These are phyloP conservation scores for Passiflora organensis DNA, from an alignment of 345 rosid genomes.

Conservation along the genomic window DNA sequence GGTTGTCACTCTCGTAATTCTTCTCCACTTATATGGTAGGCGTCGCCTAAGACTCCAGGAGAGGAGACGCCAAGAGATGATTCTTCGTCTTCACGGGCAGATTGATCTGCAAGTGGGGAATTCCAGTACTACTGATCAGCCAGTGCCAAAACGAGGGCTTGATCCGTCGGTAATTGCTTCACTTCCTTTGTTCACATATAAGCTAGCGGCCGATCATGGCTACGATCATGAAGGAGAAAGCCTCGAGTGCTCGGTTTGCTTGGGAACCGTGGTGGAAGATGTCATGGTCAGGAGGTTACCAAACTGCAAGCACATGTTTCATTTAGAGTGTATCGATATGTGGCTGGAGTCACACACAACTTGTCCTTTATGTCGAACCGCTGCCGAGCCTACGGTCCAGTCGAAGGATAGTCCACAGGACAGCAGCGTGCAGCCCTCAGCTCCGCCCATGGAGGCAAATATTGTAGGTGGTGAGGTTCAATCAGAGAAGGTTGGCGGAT, in stretches of 20 bases:
- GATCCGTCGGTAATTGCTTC: slow-evolving; percentile 36
- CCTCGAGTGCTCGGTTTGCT: slow-evolving; percentile 43
- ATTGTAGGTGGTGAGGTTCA: no score
- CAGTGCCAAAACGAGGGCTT: slow-evolving; percentile 40
- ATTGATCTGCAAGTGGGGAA: neutral
- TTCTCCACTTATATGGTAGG: slow-evolving; percentile 39
- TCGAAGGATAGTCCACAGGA: slow-evolving; percentile 24
- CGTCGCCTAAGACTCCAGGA: slow-evolving; percentile 34
- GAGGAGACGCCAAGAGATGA: slow-evolving; percentile 20
- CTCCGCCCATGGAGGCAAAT: slow-evolving; percentile 37
- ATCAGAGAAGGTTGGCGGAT: slow-evolving; percentile 27
- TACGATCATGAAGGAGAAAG: slow-evolving; percentile 8
- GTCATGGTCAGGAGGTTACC: slow-evolving; percentile 36
- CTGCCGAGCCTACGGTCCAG: slow-evolving; percentile 25
- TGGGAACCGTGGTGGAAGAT: slow-evolving; percentile 28
- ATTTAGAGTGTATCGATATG: slow-evolving; percentile 39
- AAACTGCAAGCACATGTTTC: slow-evolving; percentile 49
- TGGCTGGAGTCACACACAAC: slow-evolving; percentile 45
- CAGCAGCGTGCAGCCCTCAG: slow-evolving; percentile 24
- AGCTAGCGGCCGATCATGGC: neutral
- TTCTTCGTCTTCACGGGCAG: slow-evolving; percentile 8
- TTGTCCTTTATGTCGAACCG: slow-evolving; percentile 45
- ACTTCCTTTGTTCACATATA: slow-evolving; percentile 31
- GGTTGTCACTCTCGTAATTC: slow-evolving; percentile 32
- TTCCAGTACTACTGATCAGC: slow-evolving; percentile 28